Percentiles rank a stretch among this genome's conserved stretches.
Conservation (phyloP, 371 early-diverging fungal genomes). For the Mycotypha africana region DNA sequence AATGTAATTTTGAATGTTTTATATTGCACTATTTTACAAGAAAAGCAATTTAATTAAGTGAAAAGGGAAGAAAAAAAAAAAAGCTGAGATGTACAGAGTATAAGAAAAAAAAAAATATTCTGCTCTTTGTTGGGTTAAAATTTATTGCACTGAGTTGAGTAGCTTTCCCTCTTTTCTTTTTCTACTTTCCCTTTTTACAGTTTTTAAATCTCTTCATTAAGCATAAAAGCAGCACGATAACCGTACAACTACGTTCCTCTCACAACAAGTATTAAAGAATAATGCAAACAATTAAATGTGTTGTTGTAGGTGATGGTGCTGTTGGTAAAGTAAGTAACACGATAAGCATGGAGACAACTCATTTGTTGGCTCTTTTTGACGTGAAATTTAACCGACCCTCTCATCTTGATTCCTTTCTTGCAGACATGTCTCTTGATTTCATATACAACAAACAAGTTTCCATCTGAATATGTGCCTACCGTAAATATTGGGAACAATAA, state of each 20-base stretch:
- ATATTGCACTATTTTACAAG: neutral
- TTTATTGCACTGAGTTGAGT: neutral
- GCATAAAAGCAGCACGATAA: too few species aligned
- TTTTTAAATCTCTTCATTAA: constrained; percentile 4
- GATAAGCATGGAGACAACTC: neutral
- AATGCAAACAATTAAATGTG: constrained; percentile 92
- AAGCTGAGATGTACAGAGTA: too few species aligned
- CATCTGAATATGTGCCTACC: constrained; percentile 97
- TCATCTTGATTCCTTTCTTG: constrained; percentile 1
- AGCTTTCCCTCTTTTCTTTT: neutral
- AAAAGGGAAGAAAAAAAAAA: too few species aligned
- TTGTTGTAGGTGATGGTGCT: constrained; percentile 98
- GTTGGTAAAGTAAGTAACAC: constrained; percentile 85
- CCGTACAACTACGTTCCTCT: too few species aligned
- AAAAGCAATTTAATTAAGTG: too few species aligned
- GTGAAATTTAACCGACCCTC: too few species aligned
- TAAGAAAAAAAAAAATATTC: too few species aligned
- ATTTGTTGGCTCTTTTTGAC: too few species aligned
- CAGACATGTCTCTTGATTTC: constrained; percentile 97
- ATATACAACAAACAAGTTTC: constrained; percentile 98
- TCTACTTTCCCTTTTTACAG: neutral
- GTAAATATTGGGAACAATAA: constrained; percentile 43
- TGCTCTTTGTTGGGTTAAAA: too few species aligned
- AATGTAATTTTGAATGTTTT: too few species aligned
- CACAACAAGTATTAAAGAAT: too few species aligned